Evolutionary conservation across 305 asterid genomes (phyloP), one percentile per base, ranked within the genome.

Genomic region (Monarda citriodora): DNA sequence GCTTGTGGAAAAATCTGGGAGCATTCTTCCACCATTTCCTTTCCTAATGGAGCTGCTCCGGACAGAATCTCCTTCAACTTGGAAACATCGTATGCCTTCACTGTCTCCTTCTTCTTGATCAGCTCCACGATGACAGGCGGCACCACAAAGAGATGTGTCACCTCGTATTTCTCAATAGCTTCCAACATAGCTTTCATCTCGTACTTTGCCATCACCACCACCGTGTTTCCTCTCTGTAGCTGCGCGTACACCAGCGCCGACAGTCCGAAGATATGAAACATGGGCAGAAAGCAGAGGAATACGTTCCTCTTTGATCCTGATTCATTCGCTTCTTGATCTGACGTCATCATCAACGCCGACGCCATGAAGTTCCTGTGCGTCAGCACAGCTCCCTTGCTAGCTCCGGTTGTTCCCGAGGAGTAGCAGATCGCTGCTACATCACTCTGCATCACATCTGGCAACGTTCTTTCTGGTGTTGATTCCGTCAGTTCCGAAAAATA

Each of bases 401-500:
- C 42, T 14, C 87, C 81, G 0, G 79, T 70, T 0, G 83, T 77
- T 13, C 87, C 79, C 0, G 81, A 80, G 5, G 87, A 67, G 41
- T 77, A 80, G 58, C 77, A n/a, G 13, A 82, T 56, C 1, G 80
- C 82, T 3, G 83, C 82, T 7, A 58, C 53, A 26, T 79, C 80
- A n/a, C 65, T 64, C 54, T 63, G 82, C 20, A 36, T n/a, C 7
- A 63, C 65, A 6, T 46, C 17, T 5, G 72, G 66, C 9, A 59
- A 9, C 3, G 44, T 5, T 34, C 0, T 16, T 3, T 12, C 34
- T n/a, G 32, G 1, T 6, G 60, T 3, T 9, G 76, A 54, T 13
- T 16, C 12, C 9, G 9, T 60, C 60, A 68, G 4, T 6, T 51
- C 36, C 9, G 14, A 51, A 15, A 23, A 25, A 17, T 18, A 13